Base-by-base conservation (phyloP, 805 yeast genomes). In the Teunomyces pallodes region DNA sequence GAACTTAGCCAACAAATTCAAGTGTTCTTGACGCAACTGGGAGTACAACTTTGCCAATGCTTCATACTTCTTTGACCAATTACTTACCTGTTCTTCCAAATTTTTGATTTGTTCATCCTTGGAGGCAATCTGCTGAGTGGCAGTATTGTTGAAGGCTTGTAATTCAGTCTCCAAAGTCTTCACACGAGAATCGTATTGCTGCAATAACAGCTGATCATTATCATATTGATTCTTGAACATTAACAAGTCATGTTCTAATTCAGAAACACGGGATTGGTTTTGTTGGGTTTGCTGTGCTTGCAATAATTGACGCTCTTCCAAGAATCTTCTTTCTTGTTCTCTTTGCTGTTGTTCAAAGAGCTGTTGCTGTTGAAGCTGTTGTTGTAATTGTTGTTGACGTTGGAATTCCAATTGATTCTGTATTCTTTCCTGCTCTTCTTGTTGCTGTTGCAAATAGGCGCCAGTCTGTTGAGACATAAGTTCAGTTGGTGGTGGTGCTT, bases 11-110 rank as follows among this genome's bases (percentile, higher is more conserved):
- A 91, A 76, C 47, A 90, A 69, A 53, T 84, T 86, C 59, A 91
- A 75, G 62, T 91, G 97, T 67, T 91, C 97, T 67, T 88, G 95
- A 61, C 97, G 85, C 56, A 91, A 74, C 67, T 90, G 96, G 1
- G 96, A 84, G 65, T 91, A 91, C 54, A 91, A 74, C 60, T 89
- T 89, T 5, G 97, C 97, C 53, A 91, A 75, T 0, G 94, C 79
- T 61, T 90, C 96, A 67, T 91, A 91, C 70, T 91, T 91, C 46
- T 80, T 81, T 52, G 87, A 82, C 96, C 96, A 91, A 51, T 80
- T 78, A 26, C 66, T 72, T 36, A 87, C 76, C 66, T 90, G 96
- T 46, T 87, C 91, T 58, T 86, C 90, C 41, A 89, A 64, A 46
- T 78, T 75, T 14, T 46, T 76, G 42, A 87, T 69, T 58, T 85